phyloP scores from a whole-genome alignment of 331 rosid species.

The Rhamnella rubrinervis region DNA sequence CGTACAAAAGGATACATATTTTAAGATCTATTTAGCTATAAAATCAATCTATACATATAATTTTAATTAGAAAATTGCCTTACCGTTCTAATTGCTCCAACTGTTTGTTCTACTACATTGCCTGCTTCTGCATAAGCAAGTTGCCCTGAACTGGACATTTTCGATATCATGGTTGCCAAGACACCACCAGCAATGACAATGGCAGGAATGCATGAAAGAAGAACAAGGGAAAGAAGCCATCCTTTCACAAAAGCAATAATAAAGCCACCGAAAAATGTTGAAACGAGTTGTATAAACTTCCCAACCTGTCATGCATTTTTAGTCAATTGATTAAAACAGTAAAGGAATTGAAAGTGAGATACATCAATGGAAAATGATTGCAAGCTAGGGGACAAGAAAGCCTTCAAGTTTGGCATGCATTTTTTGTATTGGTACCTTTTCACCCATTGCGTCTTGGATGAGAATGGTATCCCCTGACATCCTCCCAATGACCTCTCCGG shows the following conservation, averaged over 20 bases:
- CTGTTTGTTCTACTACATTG: conserved; percentile 34
- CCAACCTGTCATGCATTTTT: conserved; percentile 29
- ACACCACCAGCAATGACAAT: conserved; percentile 22
- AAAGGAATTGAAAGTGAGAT: background rate
- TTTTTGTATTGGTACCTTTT: conserved; percentile 24
- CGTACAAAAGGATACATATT: background rate
- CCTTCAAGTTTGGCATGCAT: background rate
- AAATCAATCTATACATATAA: no score
- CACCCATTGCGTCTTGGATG: conserved; percentile 44
- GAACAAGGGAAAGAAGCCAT: conserved; percentile 34
- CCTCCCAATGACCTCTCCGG: conserved; percentile 32
- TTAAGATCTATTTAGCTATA: background rate
- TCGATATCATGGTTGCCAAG: conserved; percentile 5
- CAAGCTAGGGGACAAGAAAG: background rate
- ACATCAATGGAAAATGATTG: no score
- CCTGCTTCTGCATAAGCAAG: conserved; percentile 27
- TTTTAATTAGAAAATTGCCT: background rate
- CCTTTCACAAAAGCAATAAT: conserved; percentile 30
- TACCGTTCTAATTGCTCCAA: conserved; percentile 34
- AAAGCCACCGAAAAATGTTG: conserved; percentile 34
- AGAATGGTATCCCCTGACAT: conserved; percentile 44
- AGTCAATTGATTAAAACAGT: background rate
- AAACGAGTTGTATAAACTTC: conserved; percentile 26
- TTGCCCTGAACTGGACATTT: conserved; percentile 31
- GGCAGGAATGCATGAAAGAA: conserved; percentile 29